Percentiles rank a stretch among this genome's conserved stretches.
phyloP scores from a whole-genome alignment of 352 stramenopile species.

The Phytophthora hibernalis region DNA sequence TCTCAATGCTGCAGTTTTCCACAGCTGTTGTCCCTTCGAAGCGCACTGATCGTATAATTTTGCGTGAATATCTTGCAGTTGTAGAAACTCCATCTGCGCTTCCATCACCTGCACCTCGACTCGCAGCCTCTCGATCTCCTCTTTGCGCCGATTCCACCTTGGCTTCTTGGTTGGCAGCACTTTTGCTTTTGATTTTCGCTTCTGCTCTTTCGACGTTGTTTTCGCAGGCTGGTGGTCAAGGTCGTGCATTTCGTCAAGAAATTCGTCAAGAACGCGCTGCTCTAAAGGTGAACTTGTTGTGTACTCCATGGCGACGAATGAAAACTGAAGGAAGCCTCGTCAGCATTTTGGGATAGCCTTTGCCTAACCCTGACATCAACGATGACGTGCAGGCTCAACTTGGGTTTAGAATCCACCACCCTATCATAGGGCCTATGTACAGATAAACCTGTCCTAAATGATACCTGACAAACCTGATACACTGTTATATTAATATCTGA shows the following conservation, averaged over 20 bases:
- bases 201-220: neutral
- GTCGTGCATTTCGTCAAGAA: neutral
- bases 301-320: neutral
- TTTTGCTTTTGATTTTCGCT: neutral
- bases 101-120: neutral
- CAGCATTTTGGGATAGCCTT: neutral
- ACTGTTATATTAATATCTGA: no score
- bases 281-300: neutral
- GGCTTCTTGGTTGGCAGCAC: neutral
- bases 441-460: no score
- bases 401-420: no score
- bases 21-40: neutral
- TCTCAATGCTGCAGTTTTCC: neutral
- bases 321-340: neutral
- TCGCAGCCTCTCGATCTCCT: neutral
- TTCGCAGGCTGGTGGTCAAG: neutral
- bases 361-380: neutral
- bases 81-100: neutral
- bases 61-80: neutral
- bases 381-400: neutral
- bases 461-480: no score
- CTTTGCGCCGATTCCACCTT: neutral
- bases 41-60: neutral
- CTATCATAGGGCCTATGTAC: no score
- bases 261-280: neutral